Conservation (phyloP, 176 grass and related monocot genomes). For the Paspalum vaginatum region DNA sequence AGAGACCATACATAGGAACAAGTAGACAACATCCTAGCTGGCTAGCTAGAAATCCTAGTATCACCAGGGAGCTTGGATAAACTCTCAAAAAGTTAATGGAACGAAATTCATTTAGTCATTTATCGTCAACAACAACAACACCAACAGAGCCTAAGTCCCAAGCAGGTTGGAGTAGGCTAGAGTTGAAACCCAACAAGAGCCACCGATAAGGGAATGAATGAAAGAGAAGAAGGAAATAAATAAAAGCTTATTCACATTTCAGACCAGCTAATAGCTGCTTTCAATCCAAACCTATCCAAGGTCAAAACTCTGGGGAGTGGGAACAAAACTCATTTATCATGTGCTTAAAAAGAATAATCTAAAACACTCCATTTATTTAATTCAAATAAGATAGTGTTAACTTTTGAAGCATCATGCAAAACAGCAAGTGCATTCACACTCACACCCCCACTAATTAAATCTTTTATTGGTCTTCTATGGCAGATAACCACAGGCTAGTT, state of each 20-base stretch:
- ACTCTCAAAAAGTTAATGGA: neutral
- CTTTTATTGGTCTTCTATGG: neutral
- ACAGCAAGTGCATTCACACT: neutral
- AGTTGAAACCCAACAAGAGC: no score
- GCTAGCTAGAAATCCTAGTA: slow-evolving; percentile 28
- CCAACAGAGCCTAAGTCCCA: no score
- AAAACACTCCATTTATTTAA: slow-evolving; percentile 1
- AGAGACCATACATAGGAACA: neutral
- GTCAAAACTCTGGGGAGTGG: no score
- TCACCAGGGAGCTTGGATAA: neutral
- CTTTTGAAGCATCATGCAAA: neutral
- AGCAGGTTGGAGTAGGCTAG: no score
- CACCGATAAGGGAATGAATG: no score
- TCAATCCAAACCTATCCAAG: no score
- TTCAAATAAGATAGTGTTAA: neutral
- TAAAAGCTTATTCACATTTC: no score
- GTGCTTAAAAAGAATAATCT: neutral
- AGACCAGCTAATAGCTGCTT: no score
- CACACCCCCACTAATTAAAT: neutral
- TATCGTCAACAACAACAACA: no score
- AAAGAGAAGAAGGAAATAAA: no score
- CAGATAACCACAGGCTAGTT: neutral
- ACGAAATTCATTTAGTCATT: neutral
- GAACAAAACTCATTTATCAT: neutral
- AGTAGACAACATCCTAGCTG: neutral